phyloP scores from a whole-genome alignment of 768 basidiomycete genomes.

The Myochromella boudieri region DNA sequence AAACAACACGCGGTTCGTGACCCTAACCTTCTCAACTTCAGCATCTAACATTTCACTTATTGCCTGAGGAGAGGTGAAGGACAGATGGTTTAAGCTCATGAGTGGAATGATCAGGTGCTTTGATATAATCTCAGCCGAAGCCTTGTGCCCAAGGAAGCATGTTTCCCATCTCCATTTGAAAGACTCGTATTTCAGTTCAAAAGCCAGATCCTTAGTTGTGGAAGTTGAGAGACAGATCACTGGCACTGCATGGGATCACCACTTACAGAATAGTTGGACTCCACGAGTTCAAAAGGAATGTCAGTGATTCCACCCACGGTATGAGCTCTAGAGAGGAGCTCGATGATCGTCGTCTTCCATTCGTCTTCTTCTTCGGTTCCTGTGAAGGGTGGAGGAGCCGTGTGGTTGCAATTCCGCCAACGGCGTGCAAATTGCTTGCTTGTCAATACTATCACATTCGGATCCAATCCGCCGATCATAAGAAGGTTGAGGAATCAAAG shows the following conservation, averaged over 20 bases:
- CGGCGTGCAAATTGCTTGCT: constrained; percentile 63
- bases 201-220: constrained; percentile 58
- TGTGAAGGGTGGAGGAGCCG: constrained; percentile 26
- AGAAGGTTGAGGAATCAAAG: constrained; percentile 8
- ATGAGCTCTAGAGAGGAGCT: constrained; percentile 57
- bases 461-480: neutral
- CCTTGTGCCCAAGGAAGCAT: constrained; percentile 58
- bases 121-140: constrained; percentile 72
- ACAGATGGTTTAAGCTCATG: constrained; percentile 67
- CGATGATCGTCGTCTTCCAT: constrained; percentile 58
- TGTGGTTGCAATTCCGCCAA: constrained; percentile 63
- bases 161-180: constrained; percentile 86
- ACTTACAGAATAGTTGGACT: constrained; percentile 61
- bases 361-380: constrained; percentile 50
- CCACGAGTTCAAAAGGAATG: constrained; percentile 56
- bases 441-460: constrained; percentile 42
- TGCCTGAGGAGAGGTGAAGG: constrained; percentile 61
- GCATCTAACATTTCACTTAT: constrained; percentile 52
- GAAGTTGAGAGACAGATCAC: constrained; percentile 9
- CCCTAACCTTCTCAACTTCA: constrained; percentile 66
- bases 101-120: constrained; percentile 77
- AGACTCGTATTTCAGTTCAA: constrained; percentile 54
- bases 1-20: neutral
- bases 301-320: constrained; percentile 61
- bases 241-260: constrained; percentile 1